Conservation (phyloP, 2,329 filamentous ascomycete species). For the Parascedosporium putredinis region DNA sequence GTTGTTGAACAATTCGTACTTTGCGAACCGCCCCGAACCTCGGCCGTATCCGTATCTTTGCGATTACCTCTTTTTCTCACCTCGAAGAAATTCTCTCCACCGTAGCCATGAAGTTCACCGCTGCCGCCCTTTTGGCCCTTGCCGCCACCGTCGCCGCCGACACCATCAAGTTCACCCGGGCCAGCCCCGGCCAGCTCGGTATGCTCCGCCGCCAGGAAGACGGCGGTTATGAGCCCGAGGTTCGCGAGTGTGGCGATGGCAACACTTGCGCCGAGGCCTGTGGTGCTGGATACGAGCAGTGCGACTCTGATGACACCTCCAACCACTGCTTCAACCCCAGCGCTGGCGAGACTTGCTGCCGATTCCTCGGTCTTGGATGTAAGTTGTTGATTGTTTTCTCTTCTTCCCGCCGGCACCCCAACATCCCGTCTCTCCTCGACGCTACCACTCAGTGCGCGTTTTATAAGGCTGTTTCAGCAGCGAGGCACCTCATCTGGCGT, state of each 20-base stretch:
- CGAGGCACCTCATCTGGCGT: too few relatives aligned
- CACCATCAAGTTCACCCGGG: constrained; percentile 19
- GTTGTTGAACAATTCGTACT: too few relatives aligned
- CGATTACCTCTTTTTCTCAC: too few relatives aligned
- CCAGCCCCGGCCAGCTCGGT: constrained; percentile 26
- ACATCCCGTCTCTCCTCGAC: too few relatives aligned
- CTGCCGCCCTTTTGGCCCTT: constrained; percentile 22
- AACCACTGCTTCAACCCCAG: constrained; percentile 49
- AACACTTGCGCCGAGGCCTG: constrained; percentile 45
- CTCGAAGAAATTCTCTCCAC: too few relatives aligned
- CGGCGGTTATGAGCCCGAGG: constrained; percentile 36
- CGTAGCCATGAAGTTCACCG: constrained; percentile 1
- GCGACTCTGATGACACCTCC: constrained; percentile 35
- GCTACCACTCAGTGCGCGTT: too few relatives aligned
- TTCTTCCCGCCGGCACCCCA: not conserved
- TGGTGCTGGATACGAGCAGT: constrained; percentile 37
- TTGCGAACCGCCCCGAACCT: too few relatives aligned
- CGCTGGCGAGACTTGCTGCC: constrained; percentile 45
- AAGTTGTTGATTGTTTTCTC: constrained; percentile 19
- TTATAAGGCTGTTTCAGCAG: too few relatives aligned
- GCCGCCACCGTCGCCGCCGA: constrained; percentile 21
- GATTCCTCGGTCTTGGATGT: constrained; percentile 42
- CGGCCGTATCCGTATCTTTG: too few relatives aligned
- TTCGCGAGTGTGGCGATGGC: constrained; percentile 37
- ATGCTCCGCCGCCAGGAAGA: constrained; percentile 32